Evolutionary conservation across 1,284 basidiomycete genomes (phyloP), one percentile per base, ranked within the genome.

Genomic region (Veloboletus limbatus): DNA sequence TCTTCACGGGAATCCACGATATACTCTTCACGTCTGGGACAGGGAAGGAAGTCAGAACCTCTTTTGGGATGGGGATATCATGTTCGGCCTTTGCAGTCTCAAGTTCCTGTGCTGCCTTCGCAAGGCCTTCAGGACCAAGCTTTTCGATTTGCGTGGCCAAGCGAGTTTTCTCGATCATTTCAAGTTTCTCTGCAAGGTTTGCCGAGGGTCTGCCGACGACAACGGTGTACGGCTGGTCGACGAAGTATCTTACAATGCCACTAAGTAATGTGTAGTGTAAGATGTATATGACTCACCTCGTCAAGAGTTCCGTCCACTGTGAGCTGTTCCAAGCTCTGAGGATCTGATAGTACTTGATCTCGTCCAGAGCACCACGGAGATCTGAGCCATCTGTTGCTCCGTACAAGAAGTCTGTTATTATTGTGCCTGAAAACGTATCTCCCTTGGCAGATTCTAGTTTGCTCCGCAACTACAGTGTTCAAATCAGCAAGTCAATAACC

Each of bases 1-100:
- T 96, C 57, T 94, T 82, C 3, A 99, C 94, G 1, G 89, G 83
- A 48, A 99, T 95, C 94, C 96, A 99, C 6, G 88, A 82, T 58
- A 99, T 95, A 53, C 83, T 90, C 58, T 87, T 84, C 18, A 95
- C 88, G 57, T 88, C 79, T 0, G 94, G 94, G 25, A 96, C 82
- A 14, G 88, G 85, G 77, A 98, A 99, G 17, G 79, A 73, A 4
- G 81, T 86, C 31, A 98, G 70, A 53, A 97, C 76, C 31, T 91
- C 80, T 8, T 73, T 72, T 6, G 96, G 96, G 48, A 97, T 93
- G 9, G 86, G 82, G 43, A 70, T 70, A 55, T 92, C 90, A 65
- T 98, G 93, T 62, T 92, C 89, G 39, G 79, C 77, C 71, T 97
- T 95, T 3, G 97, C 93, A 31, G 74, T 79, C 54, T 92, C 82